These are phyloP conservation scores for Quillaja saponaria DNA, from an alignment of 306 rosid species.

Conservation along the genomic window DNA sequence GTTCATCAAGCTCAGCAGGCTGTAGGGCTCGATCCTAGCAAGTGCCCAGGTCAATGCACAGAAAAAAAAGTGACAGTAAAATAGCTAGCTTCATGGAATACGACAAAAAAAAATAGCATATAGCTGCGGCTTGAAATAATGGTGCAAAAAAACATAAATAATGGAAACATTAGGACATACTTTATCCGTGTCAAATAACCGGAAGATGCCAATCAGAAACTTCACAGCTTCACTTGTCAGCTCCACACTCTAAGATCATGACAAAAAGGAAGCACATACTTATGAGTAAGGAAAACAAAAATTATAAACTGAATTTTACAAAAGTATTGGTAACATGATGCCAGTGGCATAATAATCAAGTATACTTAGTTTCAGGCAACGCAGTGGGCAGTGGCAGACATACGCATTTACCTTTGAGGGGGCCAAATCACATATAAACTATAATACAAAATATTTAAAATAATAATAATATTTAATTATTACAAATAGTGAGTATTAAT, in stretches of 20 bases:
- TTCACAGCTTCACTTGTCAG: slow-evolving; percentile 82
- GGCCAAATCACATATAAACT: too few species aligned
- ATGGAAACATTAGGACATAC: slow-evolving; percentile 48
- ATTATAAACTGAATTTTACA: slow-evolving; percentile 17
- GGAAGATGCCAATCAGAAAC: slow-evolving; percentile 79
- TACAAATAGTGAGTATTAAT: too few species aligned
- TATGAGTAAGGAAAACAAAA: slow-evolving; percentile 21
- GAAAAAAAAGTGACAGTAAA: slow-evolving; percentile 21
- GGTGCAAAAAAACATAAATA: too few species aligned
- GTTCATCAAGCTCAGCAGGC: slow-evolving; percentile 69
- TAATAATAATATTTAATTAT: too few species aligned
- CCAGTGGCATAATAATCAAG: too few species aligned
- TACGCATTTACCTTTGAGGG: too few species aligned
- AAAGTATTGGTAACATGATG: too few species aligned
- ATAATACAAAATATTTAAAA: too few species aligned
- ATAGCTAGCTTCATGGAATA: slow-evolving; percentile 34
- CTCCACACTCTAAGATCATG: slow-evolving; percentile 79
- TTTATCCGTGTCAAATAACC: slow-evolving; percentile 73
- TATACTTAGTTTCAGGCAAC: too few species aligned
- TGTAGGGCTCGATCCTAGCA: slow-evolving; percentile 78
- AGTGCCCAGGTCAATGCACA: slow-evolving; percentile 36
- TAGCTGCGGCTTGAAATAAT: slow-evolving; percentile 19
- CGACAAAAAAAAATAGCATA: slow-evolving; percentile 19
- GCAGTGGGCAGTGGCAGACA: too few species aligned
- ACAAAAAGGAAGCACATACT: slow-evolving; percentile 26